Base-by-base conservation (phyloP, 768 basidiomycete species). In the Tricholoma terreum region DNA sequence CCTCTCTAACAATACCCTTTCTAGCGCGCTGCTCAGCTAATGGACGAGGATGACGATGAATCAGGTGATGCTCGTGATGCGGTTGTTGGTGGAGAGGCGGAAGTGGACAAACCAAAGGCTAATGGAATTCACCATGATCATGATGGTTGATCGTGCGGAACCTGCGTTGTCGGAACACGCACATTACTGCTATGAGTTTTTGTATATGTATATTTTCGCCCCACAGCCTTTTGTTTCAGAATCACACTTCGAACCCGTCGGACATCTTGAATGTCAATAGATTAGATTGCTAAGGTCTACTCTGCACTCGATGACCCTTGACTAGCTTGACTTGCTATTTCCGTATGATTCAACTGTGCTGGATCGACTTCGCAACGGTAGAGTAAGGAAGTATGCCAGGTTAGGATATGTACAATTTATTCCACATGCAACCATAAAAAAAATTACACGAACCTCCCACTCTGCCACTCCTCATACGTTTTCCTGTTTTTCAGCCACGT, bases 1-100 rank as follows among this genome's bases (percentile, higher is more conserved):
- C 46, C 50, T 31, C 45, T 50, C 61, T 53, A 24, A 30, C 57
- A 57, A 63, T 48, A 42, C 7, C 51, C 36, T 49, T 43, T 60
- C 6, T 66, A 92, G 90, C 82, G 80, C 55, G 89, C 90, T 22
- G 78, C 81, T 56, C 71, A 79, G 61, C 70, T 92, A 51, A 79
- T 85, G 71, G 84, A 81, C 0, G 78, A 84, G 4, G 87, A 90
- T 0, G 87, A 89, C 0, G 87, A 87, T 0, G 80, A 79, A 68
- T 53, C 64, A 2, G 63, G 62, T 21, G 73, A 70, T 4, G 68
- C 65, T 4, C 58, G 55, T 2, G 52, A 12, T 6, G 70, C 67
- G n/a, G n/a, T n/a, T n/a, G n/a, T n/a, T n/a, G n/a, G n/a, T n/a
- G n/a, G n/a, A 15, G 69, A 65, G 2, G 71, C 66, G 27, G 68